Conservation (phyloP, 176 grass and related monocot genomes). For the Paspalum vaginatum region DNA sequence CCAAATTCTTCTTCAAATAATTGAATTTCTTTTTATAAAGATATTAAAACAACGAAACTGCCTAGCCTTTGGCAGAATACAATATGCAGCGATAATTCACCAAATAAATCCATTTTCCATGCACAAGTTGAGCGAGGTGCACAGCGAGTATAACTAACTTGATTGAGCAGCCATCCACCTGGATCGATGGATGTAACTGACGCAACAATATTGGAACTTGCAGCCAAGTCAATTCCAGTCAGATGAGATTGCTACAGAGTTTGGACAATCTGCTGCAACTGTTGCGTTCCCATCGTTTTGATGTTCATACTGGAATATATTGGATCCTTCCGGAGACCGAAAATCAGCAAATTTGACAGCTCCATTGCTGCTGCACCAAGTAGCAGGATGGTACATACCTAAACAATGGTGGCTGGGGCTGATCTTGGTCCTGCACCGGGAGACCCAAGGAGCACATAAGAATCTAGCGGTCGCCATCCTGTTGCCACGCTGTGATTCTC, state of each 20-base stretch:
- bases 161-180: conserved; percentile 16
- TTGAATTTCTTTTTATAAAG: neutral
- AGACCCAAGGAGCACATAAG: conserved; percentile 43
- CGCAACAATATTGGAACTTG: conserved; percentile 6
- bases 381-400: neutral
- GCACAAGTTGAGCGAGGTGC: neutral
- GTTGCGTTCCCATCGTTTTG: neutral
- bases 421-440: conserved; percentile 24
- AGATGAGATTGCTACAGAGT: conserved; percentile 24
- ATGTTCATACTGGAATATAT: neutral
- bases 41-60: neutral
- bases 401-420: conserved; percentile 31
- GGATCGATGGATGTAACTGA: conserved; percentile 13
- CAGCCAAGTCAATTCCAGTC: conserved; percentile 31
- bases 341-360: neutral
- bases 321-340: conserved; percentile 12
- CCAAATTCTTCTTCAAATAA: neutral
- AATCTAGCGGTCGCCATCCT: conserved; percentile 47
- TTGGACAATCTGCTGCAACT: neutral
- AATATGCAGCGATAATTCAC: conserved; percentile 21
- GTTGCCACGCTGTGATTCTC: conserved; percentile 26
- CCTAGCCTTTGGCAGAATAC: neutral
- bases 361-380: neutral
- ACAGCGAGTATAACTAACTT: conserved; percentile 2
- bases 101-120: neutral